Base-by-base conservation (phyloP, 768 basidiomycete genomes). In the Macrolepiota dolichaula region DNA sequence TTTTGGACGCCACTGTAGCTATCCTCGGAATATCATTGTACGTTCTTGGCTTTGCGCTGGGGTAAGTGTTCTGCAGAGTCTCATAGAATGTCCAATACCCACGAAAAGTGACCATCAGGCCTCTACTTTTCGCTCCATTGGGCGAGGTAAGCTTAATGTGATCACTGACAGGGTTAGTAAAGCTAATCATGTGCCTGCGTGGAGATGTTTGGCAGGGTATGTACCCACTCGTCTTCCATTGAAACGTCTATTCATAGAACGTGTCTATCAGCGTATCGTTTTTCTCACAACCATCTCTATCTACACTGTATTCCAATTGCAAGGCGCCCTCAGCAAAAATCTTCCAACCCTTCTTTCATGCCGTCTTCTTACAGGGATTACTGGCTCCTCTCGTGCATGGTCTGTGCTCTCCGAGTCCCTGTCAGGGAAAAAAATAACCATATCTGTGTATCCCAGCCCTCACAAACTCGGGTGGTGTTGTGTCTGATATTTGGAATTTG, bases 401-500 rank as follows among this genome's bases (percentile, higher is more conserved):
- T 11, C 9, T 52, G 25, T 47, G 29, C 63, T 24, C 44, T n/a
- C n/a, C n/a, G n/a, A n/a, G n/a, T 25, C 36, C 54, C 54, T 59
- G 55, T n/a, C n/a, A n/a, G 17, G 9, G 29, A 52, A 12, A 7
- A 17, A 51, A 9, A 29, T n/a, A n/a, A n/a, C n/a, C 59, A 61
- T 51, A n/a, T 66, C n/a, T n/a, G n/a, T n/a, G n/a, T n/a, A n/a
- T n/a, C n/a, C n/a, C n/a, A 85, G 84, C 84, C 38, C 71, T 86
- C 15, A 84, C 83, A 11, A 86, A 86, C 66, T 80, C 83, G 25
- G 83, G 84, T 15, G 84, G 81, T 13, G 76, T 76, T 19, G 74
- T 87, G 38, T 73, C 81, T 51, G 85, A 87, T 63, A 81, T 87
- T 59, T 87, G 83, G 79, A 78, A 73, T 56, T 74, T 83, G n/a